These are phyloP conservation scores for Mycotypha africana DNA, from an alignment of 371 early-diverging fungal genomes.

Conservation along the genomic window DNA sequence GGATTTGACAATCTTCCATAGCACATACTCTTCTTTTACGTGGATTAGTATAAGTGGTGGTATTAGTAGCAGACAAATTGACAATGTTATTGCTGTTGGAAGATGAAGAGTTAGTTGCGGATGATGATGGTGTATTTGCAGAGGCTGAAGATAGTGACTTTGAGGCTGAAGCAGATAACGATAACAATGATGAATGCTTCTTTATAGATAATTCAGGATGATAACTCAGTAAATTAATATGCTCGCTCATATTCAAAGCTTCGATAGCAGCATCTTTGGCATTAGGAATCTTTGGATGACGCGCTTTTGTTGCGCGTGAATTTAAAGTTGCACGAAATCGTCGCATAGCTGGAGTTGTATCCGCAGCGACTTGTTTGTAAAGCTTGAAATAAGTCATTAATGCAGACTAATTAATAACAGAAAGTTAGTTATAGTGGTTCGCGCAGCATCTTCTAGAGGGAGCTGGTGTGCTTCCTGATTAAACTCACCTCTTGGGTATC, in stretches of 20 bases:
- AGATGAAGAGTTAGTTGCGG: neutral
- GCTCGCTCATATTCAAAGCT: conserved; percentile 5
- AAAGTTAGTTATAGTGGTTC: neutral
- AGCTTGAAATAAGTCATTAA: conserved; percentile 17
- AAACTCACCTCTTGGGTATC: conserved; percentile 15
- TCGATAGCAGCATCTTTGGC: conserved; percentile 11
- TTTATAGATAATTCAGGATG: too few relatives aligned
- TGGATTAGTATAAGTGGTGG: neutral
- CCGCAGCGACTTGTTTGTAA: conserved; percentile 24
- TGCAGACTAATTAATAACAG: conserved; percentile 18
- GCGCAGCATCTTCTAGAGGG: neutral
- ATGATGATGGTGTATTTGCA: too few relatives aligned
- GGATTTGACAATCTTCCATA: conserved; percentile 2
- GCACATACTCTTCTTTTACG: neutral
- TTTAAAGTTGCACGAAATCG: conserved; percentile 5
- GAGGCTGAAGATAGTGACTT: too few relatives aligned
- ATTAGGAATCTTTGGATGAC: conserved; percentile 5
- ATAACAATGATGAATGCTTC: neutral
- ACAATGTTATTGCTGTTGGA: too few relatives aligned
- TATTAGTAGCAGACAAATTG: neutral
- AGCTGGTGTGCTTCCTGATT: neutral
- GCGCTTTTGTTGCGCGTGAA: neutral
- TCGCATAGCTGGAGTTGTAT: conserved; percentile 36
- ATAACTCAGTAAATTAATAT: neutral
- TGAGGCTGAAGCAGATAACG: neutral